Evolutionary conservation across 768 basidiomycete species (phyloP).

Genomic region (Gloeophyllum trabeum): DNA sequence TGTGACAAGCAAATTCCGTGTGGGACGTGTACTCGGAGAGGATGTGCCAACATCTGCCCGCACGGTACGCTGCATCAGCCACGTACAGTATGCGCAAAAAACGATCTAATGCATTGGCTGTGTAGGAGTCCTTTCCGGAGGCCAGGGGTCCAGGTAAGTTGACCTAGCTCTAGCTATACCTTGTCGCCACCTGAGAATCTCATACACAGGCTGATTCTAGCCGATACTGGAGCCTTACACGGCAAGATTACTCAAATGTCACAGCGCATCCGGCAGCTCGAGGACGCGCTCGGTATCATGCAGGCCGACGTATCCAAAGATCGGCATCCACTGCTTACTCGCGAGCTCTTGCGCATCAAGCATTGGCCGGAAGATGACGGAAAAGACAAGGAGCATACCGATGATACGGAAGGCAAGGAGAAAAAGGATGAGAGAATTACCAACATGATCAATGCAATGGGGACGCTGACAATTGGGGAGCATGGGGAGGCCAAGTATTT

Average conservation of each 20-base stretch:
- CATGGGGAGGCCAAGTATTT: slow-evolving; percentile 52
- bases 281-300: slow-evolving; percentile 43
- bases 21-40: slow-evolving; percentile 64
- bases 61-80: slow-evolving; percentile 32
- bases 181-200: slow-evolving; percentile 3
- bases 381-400: slow-evolving; percentile 14
- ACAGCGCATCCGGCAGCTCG: slow-evolving; percentile 43
- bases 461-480: slow-evolving; percentile 49
- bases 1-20: slow-evolving; percentile 78
- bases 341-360: slow-evolving; percentile 25
- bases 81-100: slow-evolving; percentile 9
- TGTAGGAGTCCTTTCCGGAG: slow-evolving; percentile 59
- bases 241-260: slow-evolving; percentile 40
- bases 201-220: slow-evolving; percentile 37
- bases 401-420: slow-evolving; percentile 2
- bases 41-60: slow-evolving; percentile 64
- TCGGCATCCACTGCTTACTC: slow-evolving; percentile 48
- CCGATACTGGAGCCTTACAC: slow-evolving; percentile 57
- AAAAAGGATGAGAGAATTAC: neutral
- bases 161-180: neutral
- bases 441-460: slow-evolving; percentile 34
- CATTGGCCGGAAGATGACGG: slow-evolving; percentile 10
- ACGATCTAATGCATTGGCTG: neutral
- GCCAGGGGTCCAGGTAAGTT: slow-evolving; percentile 58
- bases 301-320: slow-evolving; percentile 41